Evolutionary conservation across 176 grass and related monocot species (phyloP).

Genomic region (Pontederia paniculata): DNA sequence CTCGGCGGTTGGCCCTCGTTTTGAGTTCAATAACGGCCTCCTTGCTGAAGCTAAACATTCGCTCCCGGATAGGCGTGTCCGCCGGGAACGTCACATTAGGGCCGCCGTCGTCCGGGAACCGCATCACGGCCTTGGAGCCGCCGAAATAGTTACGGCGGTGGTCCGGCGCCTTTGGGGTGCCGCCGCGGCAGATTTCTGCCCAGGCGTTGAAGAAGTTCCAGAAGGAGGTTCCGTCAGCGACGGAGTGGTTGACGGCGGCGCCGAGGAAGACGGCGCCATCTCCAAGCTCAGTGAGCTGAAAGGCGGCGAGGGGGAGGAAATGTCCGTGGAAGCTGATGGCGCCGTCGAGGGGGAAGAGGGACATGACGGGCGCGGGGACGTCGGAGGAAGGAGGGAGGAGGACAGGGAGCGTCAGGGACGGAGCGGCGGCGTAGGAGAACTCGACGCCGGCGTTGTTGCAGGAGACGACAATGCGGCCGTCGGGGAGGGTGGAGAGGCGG

Average conservation of each 20-base stretch:
- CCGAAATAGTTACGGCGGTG: constrained; percentile 69
- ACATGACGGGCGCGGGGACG: constrained; percentile 45
- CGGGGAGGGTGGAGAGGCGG: constrained; percentile 63
- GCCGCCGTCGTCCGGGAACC: constrained; percentile 43
- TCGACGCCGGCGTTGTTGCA: constrained; percentile 77
- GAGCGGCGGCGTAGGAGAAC: constrained; percentile 51
- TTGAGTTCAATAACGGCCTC: constrained; percentile 57
- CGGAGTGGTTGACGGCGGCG: constrained; percentile 59
- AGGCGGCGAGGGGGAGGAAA: constrained; percentile 55
- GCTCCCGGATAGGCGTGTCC: constrained; percentile 58
- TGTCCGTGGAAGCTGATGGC: constrained; percentile 72
- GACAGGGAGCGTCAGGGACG: constrained; percentile 33
- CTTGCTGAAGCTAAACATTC: constrained; percentile 68
- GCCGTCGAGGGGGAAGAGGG: constrained; percentile 71
- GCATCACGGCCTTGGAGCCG: constrained; percentile 57
- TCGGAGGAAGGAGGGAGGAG: constrained; percentile 51
- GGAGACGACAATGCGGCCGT: constrained; percentile 54
- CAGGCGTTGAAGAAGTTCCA: constrained; percentile 91
- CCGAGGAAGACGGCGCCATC: constrained; percentile 78
- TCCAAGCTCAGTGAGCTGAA: constrained; percentile 73
- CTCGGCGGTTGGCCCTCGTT: constrained; percentile 34
- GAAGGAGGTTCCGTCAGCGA: constrained; percentile 86
- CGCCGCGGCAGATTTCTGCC: constrained; percentile 66
- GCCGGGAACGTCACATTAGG: constrained; percentile 69
- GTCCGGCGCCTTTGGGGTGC: constrained; percentile 35